Conservation (phyloP, 768 basidiomycete genomes). For the Thelephora aurantiotincta region DNA sequence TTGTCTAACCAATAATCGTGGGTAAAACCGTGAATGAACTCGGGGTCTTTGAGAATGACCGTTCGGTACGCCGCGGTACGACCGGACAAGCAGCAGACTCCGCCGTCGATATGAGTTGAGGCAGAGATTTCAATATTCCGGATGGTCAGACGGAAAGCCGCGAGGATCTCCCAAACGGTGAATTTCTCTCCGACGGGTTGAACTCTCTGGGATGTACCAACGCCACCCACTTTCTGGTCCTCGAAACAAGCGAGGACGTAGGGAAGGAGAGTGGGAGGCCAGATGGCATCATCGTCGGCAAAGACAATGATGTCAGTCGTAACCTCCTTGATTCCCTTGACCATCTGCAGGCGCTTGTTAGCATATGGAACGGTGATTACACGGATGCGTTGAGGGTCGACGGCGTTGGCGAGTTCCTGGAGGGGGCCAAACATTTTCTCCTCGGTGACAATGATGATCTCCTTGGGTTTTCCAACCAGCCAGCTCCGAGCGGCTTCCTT, state of each 20-base stretch:
- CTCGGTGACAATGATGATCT: slow-evolving; percentile 64
- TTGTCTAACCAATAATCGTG: slow-evolving; percentile 91
- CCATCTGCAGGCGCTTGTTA: slow-evolving; percentile 91
- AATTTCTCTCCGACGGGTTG: slow-evolving; percentile 62
- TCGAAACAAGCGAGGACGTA: slow-evolving; percentile 87
- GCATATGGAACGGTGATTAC: slow-evolving; percentile 87
- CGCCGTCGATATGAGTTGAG: slow-evolving; percentile 87
- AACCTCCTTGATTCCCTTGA: slow-evolving; percentile 81
- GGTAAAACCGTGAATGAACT: slow-evolving; percentile 85
- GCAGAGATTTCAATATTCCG: slow-evolving; percentile 87
- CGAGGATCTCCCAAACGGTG: slow-evolving; percentile 94
- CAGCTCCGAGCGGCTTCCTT: slow-evolving; percentile 86
- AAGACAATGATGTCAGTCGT: slow-evolving; percentile 91
- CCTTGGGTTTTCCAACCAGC: slow-evolving; percentile 87
- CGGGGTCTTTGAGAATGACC: slow-evolving; percentile 88
- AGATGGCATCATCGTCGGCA: slow-evolving; percentile 92
- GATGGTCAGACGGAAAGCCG: slow-evolving; percentile 84
- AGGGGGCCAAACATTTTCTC: slow-evolving; percentile 85
- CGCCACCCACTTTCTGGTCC: slow-evolving; percentile 87
- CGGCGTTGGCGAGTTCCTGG: slow-evolving; percentile 77
- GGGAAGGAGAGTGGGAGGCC: slow-evolving; percentile 85
- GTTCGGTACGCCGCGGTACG: slow-evolving; percentile 91
- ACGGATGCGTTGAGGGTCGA: slow-evolving; percentile 73
- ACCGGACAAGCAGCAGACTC: slow-evolving; percentile 82
- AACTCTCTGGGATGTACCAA: slow-evolving; percentile 83